phyloP scores from a whole-genome alignment of 73 alveolate genomes.

The Symbiodinium pilosum region DNA sequence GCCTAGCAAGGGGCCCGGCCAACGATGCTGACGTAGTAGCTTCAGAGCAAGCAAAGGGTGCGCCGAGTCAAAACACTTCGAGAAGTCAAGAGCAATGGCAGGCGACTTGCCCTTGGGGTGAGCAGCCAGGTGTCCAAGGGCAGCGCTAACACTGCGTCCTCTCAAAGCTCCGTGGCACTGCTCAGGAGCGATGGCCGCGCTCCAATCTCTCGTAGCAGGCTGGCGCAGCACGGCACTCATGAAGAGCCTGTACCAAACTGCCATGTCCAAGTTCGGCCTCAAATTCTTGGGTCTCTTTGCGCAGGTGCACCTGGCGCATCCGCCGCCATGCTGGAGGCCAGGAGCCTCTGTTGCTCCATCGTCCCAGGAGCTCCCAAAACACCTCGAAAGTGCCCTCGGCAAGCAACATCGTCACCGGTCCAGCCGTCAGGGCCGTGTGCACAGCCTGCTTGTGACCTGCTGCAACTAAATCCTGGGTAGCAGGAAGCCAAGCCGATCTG shows the following conservation, averaged over 20 bases:
- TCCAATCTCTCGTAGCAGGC: background rate
- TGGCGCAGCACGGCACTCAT: background rate
- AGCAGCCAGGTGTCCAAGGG: background rate
- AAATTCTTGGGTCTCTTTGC: background rate
- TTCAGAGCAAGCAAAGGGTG: background rate
- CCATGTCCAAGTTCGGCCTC: background rate
- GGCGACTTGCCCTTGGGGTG: background rate
- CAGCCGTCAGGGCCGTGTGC: background rate
- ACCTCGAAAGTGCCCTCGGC: background rate
- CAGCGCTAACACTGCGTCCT: background rate
- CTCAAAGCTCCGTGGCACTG: background rate
- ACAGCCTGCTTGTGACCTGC: too few species aligned
- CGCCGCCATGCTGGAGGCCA: background rate
- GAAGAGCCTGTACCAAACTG: background rate
- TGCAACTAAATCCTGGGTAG: too few species aligned
- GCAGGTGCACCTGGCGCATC: background rate
- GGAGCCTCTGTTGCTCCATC: background rate
- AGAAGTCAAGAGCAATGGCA: background rate
- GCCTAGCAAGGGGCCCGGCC: background rate
- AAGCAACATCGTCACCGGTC: background rate
- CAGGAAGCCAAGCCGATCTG: too few species aligned
- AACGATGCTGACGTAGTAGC: background rate
- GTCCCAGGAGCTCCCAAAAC: background rate
- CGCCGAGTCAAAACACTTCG: background rate
- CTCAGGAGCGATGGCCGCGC: background rate